Evolutionary conservation across 495 filamentous ascomycete genomes (phyloP).

Genomic region (Hyaloscypha hepaticicola): DNA sequence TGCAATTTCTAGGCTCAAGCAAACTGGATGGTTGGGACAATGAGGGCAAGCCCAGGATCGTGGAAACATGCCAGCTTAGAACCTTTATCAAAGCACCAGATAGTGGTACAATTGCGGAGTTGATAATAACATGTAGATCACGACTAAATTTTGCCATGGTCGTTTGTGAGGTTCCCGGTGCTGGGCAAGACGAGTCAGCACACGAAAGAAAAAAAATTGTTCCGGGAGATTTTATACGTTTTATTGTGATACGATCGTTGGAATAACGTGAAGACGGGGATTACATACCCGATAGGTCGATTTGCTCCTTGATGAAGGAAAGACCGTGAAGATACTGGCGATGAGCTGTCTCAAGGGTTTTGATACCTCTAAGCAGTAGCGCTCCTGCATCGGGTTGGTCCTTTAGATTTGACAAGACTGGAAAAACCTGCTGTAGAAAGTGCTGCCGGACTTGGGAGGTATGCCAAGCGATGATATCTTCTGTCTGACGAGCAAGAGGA

Average conservation of each 20-base stretch:
- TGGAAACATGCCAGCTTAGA: constrained; percentile 49
- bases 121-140: constrained; percentile 65
- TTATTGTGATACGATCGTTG: too few species aligned
- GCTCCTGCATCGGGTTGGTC: constrained; percentile 14
- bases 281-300: too few species aligned
- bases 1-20: neutral
- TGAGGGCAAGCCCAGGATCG: constrained; percentile 53
- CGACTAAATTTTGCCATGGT: constrained; percentile 52
- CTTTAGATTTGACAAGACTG: constrained; percentile 41
- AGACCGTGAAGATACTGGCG: constrained; percentile 49
- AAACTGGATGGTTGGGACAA: neutral
- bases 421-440: constrained; percentile 51
- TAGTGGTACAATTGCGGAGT: constrained; percentile 58
- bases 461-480: constrained; percentile 52
- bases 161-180: constrained; percentile 33
- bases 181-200: too few species aligned
- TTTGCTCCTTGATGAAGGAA: constrained; percentile 42
- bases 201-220: too few species aligned
- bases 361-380: constrained; percentile 42
- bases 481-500: constrained; percentile 46
- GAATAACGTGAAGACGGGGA: too few species aligned
- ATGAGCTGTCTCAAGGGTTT: constrained; percentile 49
- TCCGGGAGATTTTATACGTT: too few species aligned
- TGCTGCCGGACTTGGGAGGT: constrained; percentile 50
- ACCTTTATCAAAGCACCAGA: constrained; percentile 52